Evolutionary conservation across 2,329 filamentous ascomycete genomes (phyloP).

Genomic region (Colletotrichum karsti): DNA sequence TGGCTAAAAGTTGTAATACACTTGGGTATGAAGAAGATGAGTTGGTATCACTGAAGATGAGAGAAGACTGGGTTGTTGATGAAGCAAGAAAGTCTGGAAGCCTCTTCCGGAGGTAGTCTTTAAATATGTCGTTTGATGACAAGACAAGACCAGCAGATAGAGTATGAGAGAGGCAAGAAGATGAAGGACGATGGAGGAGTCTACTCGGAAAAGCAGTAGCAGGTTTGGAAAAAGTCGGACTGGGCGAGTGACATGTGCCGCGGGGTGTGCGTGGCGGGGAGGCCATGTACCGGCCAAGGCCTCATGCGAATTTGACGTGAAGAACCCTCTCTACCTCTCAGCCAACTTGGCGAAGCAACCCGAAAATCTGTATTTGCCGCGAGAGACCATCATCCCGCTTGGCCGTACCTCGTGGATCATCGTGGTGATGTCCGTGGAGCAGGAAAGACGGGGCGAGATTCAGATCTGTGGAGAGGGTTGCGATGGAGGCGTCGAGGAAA

Average conservation of each 20-base stretch:
- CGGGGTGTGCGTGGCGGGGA: background rate
- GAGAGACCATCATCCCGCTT: background rate
- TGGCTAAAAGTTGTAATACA: background rate
- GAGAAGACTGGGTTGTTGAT: background rate
- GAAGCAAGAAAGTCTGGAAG: background rate
- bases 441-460: slow-evolving; percentile 25
- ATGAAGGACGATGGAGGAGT: slow-evolving; percentile 2
- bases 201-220: background rate
- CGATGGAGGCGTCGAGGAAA: slow-evolving; percentile 3
- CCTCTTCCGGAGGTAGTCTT: slow-evolving; percentile 2
- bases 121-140: slow-evolving; percentile 27
- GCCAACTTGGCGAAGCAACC: slow-evolving; percentile 25
- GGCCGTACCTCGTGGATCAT: slow-evolving; percentile 9
- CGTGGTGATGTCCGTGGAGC: slow-evolving; percentile 14
- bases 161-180: background rate
- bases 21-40: background rate
- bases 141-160: slow-evolving; percentile 1
- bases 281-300: background rate
- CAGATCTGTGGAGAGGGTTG: slow-evolving; percentile 27
- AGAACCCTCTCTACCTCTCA: background rate
- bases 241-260: slow-evolving; percentile 8
- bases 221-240: slow-evolving; percentile 9
- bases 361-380: slow-evolving; percentile 9
- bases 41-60: background rate
- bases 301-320: background rate